A percentile compares a stretch with the other conserved stretches of the same genome.
Conservation (phyloP, 2,329 filamentous ascomycete species). For the Colletotrichum tropicicola region DNA sequence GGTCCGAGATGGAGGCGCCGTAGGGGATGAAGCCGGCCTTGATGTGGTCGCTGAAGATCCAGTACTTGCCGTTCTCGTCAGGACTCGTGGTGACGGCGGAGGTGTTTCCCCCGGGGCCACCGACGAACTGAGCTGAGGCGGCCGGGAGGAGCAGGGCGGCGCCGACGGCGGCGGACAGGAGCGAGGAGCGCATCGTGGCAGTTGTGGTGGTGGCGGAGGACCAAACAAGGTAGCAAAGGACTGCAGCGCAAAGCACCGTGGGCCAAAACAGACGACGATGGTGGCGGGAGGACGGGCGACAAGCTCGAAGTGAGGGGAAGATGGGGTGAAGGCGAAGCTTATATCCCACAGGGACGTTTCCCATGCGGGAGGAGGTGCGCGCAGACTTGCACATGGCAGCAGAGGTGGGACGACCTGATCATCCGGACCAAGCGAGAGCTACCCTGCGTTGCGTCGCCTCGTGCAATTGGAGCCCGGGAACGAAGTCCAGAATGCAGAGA, state of each 20-base stretch:
- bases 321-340: conserved; percentile 26
- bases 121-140: conserved; percentile 37
- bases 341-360: conserved; percentile 17
- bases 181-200: conserved; percentile 24
- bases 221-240: conserved; percentile 23
- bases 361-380: conserved; percentile 13
- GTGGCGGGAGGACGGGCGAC: conserved; percentile 5
- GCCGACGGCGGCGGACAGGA: conserved; percentile 19
- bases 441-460: not conserved
- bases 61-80: conserved; percentile 74
- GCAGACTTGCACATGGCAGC: conserved; percentile 14
- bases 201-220: not conserved
- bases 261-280: conserved; percentile 17
- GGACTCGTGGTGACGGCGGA: conserved; percentile 44
- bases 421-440: conserved; percentile 14
- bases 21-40: conserved; percentile 77
- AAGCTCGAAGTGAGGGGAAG: conserved; percentile 11
- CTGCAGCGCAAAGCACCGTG: conserved; percentile 6
- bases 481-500: conserved; percentile 8
- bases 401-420: conserved; percentile 19
- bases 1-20: conserved; percentile 76
- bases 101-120: conserved; percentile 31
- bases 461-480: not conserved
- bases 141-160: conserved; percentile 39
- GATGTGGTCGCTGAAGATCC: conserved; percentile 73